Percentiles rank a stretch among this genome's conserved stretches.
Conservation (phyloP, 129 eudicot species). For the Tagetes patula region DNA sequence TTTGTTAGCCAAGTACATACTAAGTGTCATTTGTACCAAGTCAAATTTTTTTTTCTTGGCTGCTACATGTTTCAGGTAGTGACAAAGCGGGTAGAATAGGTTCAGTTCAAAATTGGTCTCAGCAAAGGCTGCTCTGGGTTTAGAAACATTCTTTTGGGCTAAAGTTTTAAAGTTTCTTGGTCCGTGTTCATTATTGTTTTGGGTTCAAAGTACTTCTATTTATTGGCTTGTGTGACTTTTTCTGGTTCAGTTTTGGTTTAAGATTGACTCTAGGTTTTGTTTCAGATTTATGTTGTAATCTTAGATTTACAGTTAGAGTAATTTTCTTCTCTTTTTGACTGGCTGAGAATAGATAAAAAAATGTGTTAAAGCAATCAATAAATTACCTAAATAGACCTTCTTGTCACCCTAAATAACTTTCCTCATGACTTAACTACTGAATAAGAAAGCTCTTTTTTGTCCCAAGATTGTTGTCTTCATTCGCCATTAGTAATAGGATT, state of each 20-base stretch:
- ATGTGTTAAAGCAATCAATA: background rate
- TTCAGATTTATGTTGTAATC: slow-evolving; percentile 3
- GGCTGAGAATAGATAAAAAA: background rate
- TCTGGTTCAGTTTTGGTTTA: slow-evolving; percentile 3
- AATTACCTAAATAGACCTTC: background rate
- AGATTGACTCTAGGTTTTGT: background rate
- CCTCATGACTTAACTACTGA: background rate
- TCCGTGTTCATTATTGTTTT: background rate
- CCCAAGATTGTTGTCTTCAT: background rate
- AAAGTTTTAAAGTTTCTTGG: background rate
- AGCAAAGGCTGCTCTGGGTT: background rate
- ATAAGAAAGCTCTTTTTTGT: background rate
- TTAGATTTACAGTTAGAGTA: background rate
- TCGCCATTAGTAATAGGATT: background rate
- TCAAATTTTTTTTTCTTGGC: background rate
- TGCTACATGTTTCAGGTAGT: background rate
- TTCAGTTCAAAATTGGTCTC: background rate
- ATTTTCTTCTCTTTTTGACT: background rate
- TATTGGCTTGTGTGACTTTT: background rate
- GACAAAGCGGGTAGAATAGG: slow-evolving; percentile 3
- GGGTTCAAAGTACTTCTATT: background rate
- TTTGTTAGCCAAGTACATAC: background rate
- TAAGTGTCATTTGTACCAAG: background rate
- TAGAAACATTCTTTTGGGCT: background rate
- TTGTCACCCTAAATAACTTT: background rate